Base-by-base conservation (phyloP, 331 rosid species). In the Dryas integrifolia region DNA sequence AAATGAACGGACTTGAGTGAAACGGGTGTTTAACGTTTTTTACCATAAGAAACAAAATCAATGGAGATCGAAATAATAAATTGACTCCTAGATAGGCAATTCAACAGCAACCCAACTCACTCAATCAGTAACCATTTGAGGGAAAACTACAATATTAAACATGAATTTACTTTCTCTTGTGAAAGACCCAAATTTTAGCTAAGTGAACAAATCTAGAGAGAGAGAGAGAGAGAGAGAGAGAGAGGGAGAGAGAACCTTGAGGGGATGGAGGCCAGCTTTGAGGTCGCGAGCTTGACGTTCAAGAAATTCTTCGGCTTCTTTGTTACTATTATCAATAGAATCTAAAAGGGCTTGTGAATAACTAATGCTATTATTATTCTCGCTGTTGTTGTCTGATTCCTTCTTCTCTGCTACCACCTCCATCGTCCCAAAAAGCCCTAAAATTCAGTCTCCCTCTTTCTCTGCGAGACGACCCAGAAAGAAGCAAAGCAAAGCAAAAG, bases 261-360 rank as follows among this genome's bases (percentile, higher is more conserved):
- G 88, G 8, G 97, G 97, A 76, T 87, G 96, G 76, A 91, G 90
- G 21, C 90, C 90, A 66, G 88, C 89, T 86, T 84, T 84, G 85
- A 85, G 89, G 60, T 87, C 96, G 65, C 88, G 91, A 50, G 88
- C 80, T 56, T 77, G 86, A 51, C 96, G 88, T 67, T 90, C 85
- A 62, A 71, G 73, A 72, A 70, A 47, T 56, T 76, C 92, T 48
- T 82, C 88, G 45, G 82, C 73, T 75, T 85, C 96, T 74, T 80
- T 83, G 76, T 16, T 60, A 58, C 16, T 5, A 64, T 16, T 47
- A 9, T 80, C 51, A 49, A 82, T 73, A 65, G 87, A 73, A 45
- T 89, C 92, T 0, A 65, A 18, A 51, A 69, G 58, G 62, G 83
- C 76, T 46, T 65, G 77, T 3, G 78, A 78, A 12, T 64, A 64